Percentiles rank a stretch among this genome's conserved stretches.
Conservation (phyloP, 176 grass and related monocot genomes). For the Hordeum marinum region DNA sequence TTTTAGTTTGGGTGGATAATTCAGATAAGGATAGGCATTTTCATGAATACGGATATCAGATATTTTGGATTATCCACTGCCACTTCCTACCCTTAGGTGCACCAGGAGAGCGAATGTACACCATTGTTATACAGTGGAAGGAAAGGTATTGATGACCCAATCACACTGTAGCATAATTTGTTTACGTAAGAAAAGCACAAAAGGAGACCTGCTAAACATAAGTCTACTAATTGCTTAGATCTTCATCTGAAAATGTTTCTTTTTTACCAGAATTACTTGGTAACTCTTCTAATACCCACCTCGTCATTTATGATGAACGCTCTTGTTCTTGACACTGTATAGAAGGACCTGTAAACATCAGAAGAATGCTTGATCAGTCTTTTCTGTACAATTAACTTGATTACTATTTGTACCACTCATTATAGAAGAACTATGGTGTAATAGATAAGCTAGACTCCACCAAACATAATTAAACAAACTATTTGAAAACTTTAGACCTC, state of each 20-base stretch:
- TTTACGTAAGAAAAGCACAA: constrained; percentile 1
- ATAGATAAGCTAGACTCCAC: not conserved
- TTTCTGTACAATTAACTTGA: not conserved
- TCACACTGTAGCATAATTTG: not conserved
- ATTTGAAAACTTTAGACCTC: not conserved
- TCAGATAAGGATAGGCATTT: no score
- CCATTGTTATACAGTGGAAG: not conserved
- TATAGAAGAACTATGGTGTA: not conserved
- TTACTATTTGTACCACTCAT: not conserved
- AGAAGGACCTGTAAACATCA: constrained; percentile 4
- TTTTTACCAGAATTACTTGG: not conserved
- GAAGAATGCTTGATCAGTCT: not conserved
- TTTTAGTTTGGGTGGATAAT: no score
- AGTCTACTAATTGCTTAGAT: not conserved
- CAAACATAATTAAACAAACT: constrained; percentile 8
- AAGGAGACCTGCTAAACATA: constrained; percentile 14
- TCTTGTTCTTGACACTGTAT: not conserved
- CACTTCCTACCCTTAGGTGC: no score
- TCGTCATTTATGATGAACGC: not conserved
- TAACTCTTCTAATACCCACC: not conserved
- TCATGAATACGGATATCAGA: no score
- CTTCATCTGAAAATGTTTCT: not conserved
- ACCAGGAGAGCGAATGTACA: not conserved
- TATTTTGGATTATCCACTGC: no score
- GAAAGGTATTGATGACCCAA: not conserved